A percentile compares a stretch with the other conserved stretches of the same genome.
These are phyloP conservation scores for Thermothielavioides terrestris DNA, from an alignment of 495 filamentous ascomycete genomes.

Conservation along the genomic window DNA sequence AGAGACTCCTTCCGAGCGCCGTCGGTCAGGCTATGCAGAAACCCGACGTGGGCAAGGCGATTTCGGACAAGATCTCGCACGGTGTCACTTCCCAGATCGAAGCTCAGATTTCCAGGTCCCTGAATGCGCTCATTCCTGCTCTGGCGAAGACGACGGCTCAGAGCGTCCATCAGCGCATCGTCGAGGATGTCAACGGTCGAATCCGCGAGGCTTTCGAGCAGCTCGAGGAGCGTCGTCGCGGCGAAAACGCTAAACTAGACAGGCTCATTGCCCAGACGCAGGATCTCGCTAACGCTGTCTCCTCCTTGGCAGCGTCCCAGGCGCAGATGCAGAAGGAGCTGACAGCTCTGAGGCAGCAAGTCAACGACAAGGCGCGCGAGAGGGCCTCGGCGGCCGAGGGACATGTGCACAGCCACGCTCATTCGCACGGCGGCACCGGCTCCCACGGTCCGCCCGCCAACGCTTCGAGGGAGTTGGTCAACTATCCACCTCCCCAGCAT, in stretches of 20 bases:
- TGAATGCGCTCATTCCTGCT: slow-evolving; percentile 57
- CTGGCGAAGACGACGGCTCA: slow-evolving; percentile 48
- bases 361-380: slow-evolving; percentile 17
- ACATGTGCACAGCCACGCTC: slow-evolving; percentile 8
- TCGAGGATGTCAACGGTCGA: slow-evolving; percentile 26
- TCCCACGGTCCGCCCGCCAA: slow-evolving; percentile 15
- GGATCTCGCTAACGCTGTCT: slow-evolving; percentile 61
- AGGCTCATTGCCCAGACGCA: slow-evolving; percentile 66
- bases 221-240: slow-evolving; percentile 58
- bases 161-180: slow-evolving; percentile 48
- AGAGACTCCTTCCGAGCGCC: slow-evolving; percentile 35
- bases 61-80: slow-evolving; percentile 62
- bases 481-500: slow-evolving; percentile 19
- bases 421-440: slow-evolving; percentile 14
- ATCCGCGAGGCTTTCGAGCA: slow-evolving; percentile 33
- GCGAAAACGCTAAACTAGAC: slow-evolving; percentile 72
- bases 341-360: slow-evolving; percentile 17
- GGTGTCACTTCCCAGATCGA: slow-evolving; percentile 61
- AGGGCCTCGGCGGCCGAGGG: slow-evolving; percentile 4
- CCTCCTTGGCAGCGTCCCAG: slow-evolving; percentile 57
- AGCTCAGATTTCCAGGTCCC: slow-evolving; percentile 49
- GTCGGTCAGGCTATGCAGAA: slow-evolving; percentile 53
- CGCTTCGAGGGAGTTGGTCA: slow-evolving; percentile 13
- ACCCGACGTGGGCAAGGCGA: slow-evolving; percentile 55
- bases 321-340: slow-evolving; percentile 31